These are phyloP conservation scores for Microthlaspi erraticum DNA, from an alignment of 345 rosid genomes.

Conservation along the genomic window DNA sequence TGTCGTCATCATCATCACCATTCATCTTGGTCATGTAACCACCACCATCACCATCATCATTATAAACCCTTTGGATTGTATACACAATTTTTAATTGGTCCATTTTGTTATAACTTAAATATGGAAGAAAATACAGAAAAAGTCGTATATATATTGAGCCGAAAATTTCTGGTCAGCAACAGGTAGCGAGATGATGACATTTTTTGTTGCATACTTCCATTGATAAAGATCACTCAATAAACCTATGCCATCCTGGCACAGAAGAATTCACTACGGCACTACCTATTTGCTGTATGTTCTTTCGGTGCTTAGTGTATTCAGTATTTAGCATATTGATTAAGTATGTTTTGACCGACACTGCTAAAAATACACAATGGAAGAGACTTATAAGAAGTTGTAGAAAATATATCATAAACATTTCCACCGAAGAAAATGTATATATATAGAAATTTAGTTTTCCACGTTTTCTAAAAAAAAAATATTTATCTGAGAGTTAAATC, in stretches of 20 bases:
- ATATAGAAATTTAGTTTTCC: not conserved
- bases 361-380: conserved; percentile 7
- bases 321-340: not conserved
- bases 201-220: not conserved
- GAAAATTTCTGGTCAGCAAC: conserved; percentile 31
- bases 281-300: conserved; percentile 19
- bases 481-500: not conserved
- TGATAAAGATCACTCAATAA: conserved; percentile 15
- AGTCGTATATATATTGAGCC: conserved; percentile 18
- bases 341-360: not conserved
- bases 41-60: conserved; percentile 23
- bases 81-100: conserved; percentile 31
- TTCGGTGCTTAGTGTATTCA: not conserved
- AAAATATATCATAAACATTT: not conserved
- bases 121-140: conserved; percentile 5
- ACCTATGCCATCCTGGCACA: conserved; percentile 28
- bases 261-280: not conserved
- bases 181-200: conserved; percentile 28
- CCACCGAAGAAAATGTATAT: not conserved
- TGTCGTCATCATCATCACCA: conserved; percentile 35
- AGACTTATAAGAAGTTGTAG: not conserved
- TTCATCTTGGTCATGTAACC: conserved; percentile 37
- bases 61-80: conserved; percentile 23
- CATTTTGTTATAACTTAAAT: conserved; percentile 18
- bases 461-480: not conserved